These are phyloP conservation scores for Myxozyma nipponensis DNA, from an alignment of 805 yeast species.

Conservation along the genomic window DNA sequence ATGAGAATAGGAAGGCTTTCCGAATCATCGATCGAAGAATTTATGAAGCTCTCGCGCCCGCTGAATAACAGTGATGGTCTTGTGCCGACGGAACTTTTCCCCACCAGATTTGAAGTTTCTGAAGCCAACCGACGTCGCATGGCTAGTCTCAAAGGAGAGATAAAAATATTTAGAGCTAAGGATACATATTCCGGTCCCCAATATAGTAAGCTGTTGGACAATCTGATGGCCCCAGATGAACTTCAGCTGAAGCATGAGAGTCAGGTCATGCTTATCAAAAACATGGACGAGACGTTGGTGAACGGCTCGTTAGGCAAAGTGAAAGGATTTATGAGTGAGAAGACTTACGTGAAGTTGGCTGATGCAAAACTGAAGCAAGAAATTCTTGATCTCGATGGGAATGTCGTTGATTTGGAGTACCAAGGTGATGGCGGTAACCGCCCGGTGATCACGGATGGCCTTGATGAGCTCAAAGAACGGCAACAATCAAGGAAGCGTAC, in stretches of 20 bases:
- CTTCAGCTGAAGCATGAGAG: constrained; percentile 75
- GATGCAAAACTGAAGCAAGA: neutral
- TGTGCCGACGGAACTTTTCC: constrained; percentile 82
- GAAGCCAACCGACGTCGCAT: constrained; percentile 59
- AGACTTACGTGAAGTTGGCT: constrained; percentile 30
- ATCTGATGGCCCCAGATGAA: constrained; percentile 65
- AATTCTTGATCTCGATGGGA: constrained; percentile 1
- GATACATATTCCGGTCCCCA: constrained; percentile 39
- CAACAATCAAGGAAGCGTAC: neutral
- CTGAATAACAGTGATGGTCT: constrained; percentile 63
- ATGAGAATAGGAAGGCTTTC: constrained; percentile 69
- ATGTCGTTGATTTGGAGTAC: constrained; percentile 8
- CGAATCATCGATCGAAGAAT: constrained; percentile 45
- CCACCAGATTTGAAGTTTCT: constrained; percentile 83
- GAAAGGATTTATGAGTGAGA: constrained; percentile 46
- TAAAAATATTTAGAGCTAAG: constrained; percentile 44
- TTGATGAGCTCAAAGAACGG: constrained; percentile 25
- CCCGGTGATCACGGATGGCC: constrained; percentile 28
- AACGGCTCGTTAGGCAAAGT: constrained; percentile 90
- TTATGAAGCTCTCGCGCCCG: constrained; percentile 54
- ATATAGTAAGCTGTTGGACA: constrained; percentile 45
- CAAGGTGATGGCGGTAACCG: constrained; percentile 8
- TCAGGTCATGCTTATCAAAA: constrained; percentile 91
- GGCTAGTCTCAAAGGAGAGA: constrained; percentile 46
- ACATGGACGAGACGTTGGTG: constrained; percentile 69